A percentile compares a stretch with the other conserved stretches of the same genome.
These are phyloP conservation scores for Orbilia oligospora DNA, from an alignment of 2,329 filamentous ascomycete species.

Conservation along the genomic window DNA sequence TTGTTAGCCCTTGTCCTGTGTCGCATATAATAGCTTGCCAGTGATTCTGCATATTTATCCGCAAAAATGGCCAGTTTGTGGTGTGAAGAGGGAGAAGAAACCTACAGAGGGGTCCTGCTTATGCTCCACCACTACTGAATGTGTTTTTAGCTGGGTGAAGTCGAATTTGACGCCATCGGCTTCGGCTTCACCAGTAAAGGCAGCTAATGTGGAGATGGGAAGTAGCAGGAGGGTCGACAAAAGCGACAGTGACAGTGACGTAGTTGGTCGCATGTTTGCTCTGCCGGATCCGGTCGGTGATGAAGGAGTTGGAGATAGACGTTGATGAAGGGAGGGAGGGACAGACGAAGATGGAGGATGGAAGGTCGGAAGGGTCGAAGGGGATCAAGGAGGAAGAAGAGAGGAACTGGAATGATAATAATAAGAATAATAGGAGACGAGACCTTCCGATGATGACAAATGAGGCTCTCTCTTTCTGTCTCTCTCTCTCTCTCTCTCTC, in stretches of 20 bases:
- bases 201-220: conserved; percentile 60
- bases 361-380: conserved; percentile 8
- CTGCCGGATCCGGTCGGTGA: conserved; percentile 30
- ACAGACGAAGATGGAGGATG: conserved; percentile 21
- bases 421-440: conserved; percentile 26
- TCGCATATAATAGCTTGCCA: conserved; percentile 2
- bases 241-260: conserved; percentile 58
- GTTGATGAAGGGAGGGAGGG: conserved; percentile 4
- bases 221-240: conserved; percentile 60
- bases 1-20: conserved; percentile 27
- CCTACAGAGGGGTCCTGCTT: conserved; percentile 33
- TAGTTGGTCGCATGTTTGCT: conserved; percentile 49
- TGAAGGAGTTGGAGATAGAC: conserved; percentile 20
- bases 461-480: conserved; percentile 34
- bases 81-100: conserved; percentile 3
- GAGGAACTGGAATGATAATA: not conserved
- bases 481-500: too few relatives aligned
- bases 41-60: conserved; percentile 28
- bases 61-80: conserved; percentile 1
- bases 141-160: conserved; percentile 60
- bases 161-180: conserved; percentile 61
- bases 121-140: conserved; percentile 44
- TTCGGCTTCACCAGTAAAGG: conserved; percentile 60
- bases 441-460: conserved; percentile 46
- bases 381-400: not conserved